These are phyloP conservation scores for Lobulomyces angularis DNA, from an alignment of 192 early-diverging fungal genomes.

Conservation along the genomic window DNA sequence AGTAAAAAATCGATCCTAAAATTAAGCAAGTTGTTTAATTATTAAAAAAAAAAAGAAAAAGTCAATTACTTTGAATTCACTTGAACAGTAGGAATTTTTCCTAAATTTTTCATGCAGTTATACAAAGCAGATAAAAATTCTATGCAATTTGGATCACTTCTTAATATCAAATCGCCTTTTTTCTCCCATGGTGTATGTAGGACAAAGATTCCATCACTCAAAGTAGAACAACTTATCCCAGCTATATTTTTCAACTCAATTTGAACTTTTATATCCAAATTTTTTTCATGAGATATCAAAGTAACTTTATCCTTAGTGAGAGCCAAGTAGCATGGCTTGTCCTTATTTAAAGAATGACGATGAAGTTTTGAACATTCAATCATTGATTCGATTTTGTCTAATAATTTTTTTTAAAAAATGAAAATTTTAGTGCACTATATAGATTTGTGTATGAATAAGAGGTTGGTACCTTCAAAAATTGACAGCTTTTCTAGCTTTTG, in stretches of 20 bases:
- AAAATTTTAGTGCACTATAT: not conserved
- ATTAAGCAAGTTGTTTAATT: no score
- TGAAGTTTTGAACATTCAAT: not conserved
- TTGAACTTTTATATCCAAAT: not conserved
- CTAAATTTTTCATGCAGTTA: no score
- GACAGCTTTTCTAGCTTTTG: not conserved
- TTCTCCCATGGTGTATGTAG: no score
- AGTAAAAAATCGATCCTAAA: no score
- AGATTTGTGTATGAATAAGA: not conserved
- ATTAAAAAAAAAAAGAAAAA: no score
- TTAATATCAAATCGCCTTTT: no score
- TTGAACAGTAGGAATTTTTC: no score
- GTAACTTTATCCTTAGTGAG: not conserved
- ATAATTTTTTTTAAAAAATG: not conserved
- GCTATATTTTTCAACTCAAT: not conserved
- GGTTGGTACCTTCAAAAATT: not conserved
- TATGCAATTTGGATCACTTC: no score
- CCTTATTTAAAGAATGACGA: not conserved
- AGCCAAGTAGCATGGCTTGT: not conserved
- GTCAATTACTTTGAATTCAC: no score
- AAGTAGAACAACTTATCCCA: not conserved
- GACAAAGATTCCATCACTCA: not conserved
- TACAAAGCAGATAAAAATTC: no score
- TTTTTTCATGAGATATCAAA: not conserved
- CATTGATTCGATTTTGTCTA: not conserved